These are phyloP conservation scores for Coemansia sp. DNA, from an alignment of 192 early-diverging fungal genomes.

Conservation along the genomic window DNA sequence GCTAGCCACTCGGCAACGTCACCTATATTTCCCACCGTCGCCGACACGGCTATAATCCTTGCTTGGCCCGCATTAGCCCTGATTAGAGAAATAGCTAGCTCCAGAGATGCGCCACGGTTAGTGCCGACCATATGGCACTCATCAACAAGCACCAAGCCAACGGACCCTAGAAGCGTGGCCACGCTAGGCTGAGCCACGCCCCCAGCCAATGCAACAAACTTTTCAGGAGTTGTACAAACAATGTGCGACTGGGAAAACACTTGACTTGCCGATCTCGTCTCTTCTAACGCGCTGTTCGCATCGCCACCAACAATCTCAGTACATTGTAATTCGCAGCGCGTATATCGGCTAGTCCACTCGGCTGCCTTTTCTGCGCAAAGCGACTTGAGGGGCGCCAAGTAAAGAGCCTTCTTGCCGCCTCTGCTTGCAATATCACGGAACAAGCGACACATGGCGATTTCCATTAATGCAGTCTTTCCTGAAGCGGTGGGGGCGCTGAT, in stretches of 20 bases:
- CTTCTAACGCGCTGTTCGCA: slow-evolving; percentile 9
- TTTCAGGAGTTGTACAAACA: slow-evolving; percentile 70
- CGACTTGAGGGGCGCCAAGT: slow-evolving; percentile 70
- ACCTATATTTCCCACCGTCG: slow-evolving; percentile 69
- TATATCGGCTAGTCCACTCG: slow-evolving; percentile 64
- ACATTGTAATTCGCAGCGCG: slow-evolving; percentile 41
- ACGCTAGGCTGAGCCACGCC: slow-evolving; percentile 15
- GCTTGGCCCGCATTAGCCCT: slow-evolving; percentile 26
- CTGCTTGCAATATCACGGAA: background rate
- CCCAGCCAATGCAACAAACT: slow-evolving; percentile 63
- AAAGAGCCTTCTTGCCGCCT: slow-evolving; percentile 55
- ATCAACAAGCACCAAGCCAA: slow-evolving; percentile 63
- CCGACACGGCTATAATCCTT: slow-evolving; percentile 67
- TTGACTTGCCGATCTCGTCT: background rate
- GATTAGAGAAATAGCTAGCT: slow-evolving; percentile 63
- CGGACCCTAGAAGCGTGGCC: slow-evolving; percentile 21
- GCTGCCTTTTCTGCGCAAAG: slow-evolving; percentile 63
- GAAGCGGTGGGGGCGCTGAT: slow-evolving; percentile 67
- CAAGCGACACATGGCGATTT: slow-evolving; percentile 52
- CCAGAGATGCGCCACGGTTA: slow-evolving; percentile 64
- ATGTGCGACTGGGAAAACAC: slow-evolving; percentile 45
- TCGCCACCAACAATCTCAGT: slow-evolving; percentile 60
- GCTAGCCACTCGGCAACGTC: slow-evolving; percentile 72
- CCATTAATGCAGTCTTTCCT: slow-evolving; percentile 69
- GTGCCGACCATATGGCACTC: slow-evolving; percentile 72